phyloP scores from a whole-genome alignment of 1,284 basidiomycete species.

The Apiotrichum gamsii region DNA sequence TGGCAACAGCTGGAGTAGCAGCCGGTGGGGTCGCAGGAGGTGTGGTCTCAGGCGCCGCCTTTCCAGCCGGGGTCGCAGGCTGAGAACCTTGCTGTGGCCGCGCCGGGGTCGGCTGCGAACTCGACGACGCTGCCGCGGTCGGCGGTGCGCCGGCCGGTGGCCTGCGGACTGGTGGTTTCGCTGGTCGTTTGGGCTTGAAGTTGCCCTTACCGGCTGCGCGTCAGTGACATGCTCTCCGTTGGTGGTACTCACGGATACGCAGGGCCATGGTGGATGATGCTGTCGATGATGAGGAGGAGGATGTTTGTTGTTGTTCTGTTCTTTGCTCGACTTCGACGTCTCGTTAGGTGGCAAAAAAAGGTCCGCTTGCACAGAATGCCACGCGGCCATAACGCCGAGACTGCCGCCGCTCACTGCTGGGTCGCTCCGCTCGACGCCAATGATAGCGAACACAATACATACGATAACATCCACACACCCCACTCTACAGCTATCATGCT shows the following conservation, averaged over 20 bases:
- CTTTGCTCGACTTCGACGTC: too few relatives aligned
- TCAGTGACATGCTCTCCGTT: neutral
- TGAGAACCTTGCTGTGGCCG: neutral
- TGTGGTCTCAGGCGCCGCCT: neutral
- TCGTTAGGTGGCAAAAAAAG: neutral
- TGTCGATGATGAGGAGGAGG: neutral
- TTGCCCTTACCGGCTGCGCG: slow-evolving; percentile 26
- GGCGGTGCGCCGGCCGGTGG: neutral
- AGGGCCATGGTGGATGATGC: slow-evolving; percentile 18
- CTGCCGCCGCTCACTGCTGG: too few relatives aligned
- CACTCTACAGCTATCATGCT: slow-evolving; percentile 22
- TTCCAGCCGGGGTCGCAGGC: neutral
- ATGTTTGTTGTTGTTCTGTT: neutral
- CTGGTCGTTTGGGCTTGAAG: slow-evolving; percentile 25
- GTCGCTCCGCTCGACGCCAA: neutral
- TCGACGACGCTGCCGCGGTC: too few relatives aligned
- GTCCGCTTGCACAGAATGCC: too few relatives aligned
- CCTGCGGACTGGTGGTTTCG: slow-evolving; percentile 6
- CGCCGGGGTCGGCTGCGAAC: neutral
- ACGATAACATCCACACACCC: too few relatives aligned
- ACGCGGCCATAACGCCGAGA: too few relatives aligned
- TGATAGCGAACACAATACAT: neutral
- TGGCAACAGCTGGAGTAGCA: too few relatives aligned
- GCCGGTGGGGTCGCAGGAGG: neutral
- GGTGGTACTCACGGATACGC: slow-evolving; percentile 14